Evolutionary conservation across 2,329 filamentous ascomycete genomes (phyloP).

Genomic region (Thermomyces lanuginosus): DNA sequence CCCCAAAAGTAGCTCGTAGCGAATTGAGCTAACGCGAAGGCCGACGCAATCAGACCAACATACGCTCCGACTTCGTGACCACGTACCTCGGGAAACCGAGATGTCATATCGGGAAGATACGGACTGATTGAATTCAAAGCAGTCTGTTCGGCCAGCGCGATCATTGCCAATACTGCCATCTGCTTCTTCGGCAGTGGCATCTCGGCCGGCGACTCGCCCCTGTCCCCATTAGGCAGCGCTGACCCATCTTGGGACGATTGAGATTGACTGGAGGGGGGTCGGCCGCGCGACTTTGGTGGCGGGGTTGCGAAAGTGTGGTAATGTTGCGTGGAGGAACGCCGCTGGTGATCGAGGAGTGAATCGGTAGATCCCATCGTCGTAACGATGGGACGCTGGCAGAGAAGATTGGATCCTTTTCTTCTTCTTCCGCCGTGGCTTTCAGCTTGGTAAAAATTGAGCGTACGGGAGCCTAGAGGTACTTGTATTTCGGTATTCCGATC

Average conservation of each 20-base stretch:
- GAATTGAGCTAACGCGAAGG: conserved; percentile 85
- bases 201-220: conserved; percentile 13
- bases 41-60: conserved; percentile 75
- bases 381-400: no score
- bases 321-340: conserved; percentile 28
- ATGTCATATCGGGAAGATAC: conserved; percentile 85
- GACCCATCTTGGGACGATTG: conserved; percentile 21
- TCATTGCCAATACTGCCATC: conserved; percentile 67
- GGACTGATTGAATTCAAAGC: conserved; percentile 92
- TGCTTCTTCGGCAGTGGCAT: conserved; percentile 71
- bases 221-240: conserved; percentile 13
- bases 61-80: conserved; percentile 61
- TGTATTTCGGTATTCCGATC: no score
- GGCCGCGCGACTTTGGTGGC: conserved; percentile 30
- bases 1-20: conserved; percentile 87
- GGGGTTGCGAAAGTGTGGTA: conserved; percentile 34
- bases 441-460: no score
- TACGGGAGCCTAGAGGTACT: no score
- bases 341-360: no score
- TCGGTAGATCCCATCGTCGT: no score
- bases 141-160: conserved; percentile 86
- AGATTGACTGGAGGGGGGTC: conserved; percentile 28
- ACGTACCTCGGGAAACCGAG: conserved; percentile 65
- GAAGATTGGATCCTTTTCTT: no score
- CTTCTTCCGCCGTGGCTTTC: no score